Evolutionary conservation across 2,329 filamentous ascomycete species (phyloP).

Genomic region (Didymella segeticola): DNA sequence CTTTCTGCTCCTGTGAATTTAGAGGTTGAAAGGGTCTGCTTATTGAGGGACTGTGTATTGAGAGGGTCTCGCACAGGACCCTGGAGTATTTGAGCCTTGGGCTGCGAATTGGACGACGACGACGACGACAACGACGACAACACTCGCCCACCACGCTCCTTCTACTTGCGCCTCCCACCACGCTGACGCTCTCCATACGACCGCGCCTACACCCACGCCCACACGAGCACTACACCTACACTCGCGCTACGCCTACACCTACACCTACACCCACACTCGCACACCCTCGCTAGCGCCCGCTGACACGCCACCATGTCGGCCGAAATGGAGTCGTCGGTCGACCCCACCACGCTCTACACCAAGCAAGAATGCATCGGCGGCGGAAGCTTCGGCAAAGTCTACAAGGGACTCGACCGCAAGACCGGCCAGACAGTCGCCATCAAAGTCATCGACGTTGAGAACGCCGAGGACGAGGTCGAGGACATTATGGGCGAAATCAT

Average conservation of each 20-base stretch:
- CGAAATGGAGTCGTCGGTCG: conserved; percentile 61
- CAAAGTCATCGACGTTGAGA: conserved; percentile 98
- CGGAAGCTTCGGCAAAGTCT: conserved; percentile 97
- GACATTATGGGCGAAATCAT: conserved; percentile 98
- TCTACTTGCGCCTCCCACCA: no score
- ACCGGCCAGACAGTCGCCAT: conserved; percentile 95
- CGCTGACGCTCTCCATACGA: neutral
- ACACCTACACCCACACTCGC: neutral
- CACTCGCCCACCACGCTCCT: no score
- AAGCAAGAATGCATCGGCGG: conserved; percentile 79
- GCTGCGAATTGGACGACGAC: no score
- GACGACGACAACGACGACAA: no score
- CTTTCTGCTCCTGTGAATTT: no score
- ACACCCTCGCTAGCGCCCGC: neutral
- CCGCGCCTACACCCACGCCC: neutral
- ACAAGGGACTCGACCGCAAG: conserved; percentile 95
- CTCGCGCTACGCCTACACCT: no score
- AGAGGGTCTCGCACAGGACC: no score
- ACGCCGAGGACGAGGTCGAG: conserved; percentile 98
- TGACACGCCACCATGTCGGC: conserved; percentile 28
- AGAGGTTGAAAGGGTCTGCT: no score
- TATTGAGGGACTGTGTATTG: no score
- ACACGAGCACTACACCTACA: neutral
- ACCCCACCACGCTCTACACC: conserved; percentile 91
- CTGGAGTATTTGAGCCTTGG: no score